Evolutionary conservation across 441 rosid species (phyloP), one percentile per base, ranked within the genome.

Genomic region (Euphorbia celastroides): DNA sequence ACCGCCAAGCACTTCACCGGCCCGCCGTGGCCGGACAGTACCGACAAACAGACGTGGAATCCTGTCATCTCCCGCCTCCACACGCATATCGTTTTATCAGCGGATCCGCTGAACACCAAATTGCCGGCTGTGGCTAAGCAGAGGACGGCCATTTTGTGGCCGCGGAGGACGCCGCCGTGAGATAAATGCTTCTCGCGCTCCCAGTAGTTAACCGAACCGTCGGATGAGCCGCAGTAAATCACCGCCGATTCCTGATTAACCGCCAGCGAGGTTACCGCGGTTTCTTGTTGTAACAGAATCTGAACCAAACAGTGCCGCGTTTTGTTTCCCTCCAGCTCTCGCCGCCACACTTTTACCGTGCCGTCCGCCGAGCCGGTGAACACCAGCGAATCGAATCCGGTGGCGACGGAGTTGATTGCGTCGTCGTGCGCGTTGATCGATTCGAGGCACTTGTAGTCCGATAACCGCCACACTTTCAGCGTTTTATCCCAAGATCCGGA

Each of bases 401-500:
- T 74, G 0, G 81, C 85, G 5, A 90, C 78, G 0, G 96, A 72
- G 61, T 93, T 93, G 0, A 90, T 86, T 0, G 98, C 97, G 42
- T 93, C 98, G 20, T 89, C 92, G 19, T 93, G 98, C 9, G 98
- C 89, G 13, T 65, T 64, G 8, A 90, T 67, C 10, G 98, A 91
- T 74, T 93, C 98, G 16, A 93, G 61, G 50, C 95, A 93, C 50
- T 84, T 85, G 46, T 72, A 79, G 70, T 88, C 89, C 1, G 83
- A 70, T 32, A 81, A 66, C 57, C 95, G 71, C 98, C 97, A 93
- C 0, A 90, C 93, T 63, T 93, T 93, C 26, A 90, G 74, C 20
- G 98, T 86, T 67, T 81, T 90, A 65, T 93, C 98, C 98, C 98
- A 93, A 0, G 97, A 90, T 7, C 95, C 93, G 0, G 98, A 88